Evolutionary conservation across 2,329 filamentous ascomycete genomes (phyloP).

Genomic region (Coniochaeta sp.): DNA sequence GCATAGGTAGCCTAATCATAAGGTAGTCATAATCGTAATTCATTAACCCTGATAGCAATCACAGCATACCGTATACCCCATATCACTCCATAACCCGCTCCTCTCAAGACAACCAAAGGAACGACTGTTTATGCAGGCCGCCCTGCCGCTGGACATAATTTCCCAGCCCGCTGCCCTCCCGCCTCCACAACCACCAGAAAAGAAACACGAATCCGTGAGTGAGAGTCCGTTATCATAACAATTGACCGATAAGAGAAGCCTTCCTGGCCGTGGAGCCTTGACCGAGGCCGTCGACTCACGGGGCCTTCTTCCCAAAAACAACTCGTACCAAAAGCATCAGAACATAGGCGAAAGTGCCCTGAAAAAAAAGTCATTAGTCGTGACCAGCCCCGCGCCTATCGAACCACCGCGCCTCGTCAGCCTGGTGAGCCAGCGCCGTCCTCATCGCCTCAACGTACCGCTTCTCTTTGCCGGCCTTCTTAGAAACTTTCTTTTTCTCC

Average conservation of each 20-base stretch:
- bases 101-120: neutral
- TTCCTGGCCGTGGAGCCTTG: neutral
- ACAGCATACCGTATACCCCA: no score
- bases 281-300: neutral
- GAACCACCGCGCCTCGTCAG: slow-evolving; percentile 55
- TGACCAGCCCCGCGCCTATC: slow-evolving; percentile 62
- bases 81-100: no score
- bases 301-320: no score
- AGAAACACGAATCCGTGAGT: neutral
- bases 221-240: neutral
- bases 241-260: neutral
- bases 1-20: no score
- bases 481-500: slow-evolving; percentile 32
- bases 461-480: slow-evolving; percentile 47
- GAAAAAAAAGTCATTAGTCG: no score
- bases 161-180: neutral
- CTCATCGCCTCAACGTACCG: slow-evolving; percentile 52
- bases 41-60: no score
- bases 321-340: no score
- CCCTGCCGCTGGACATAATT: neutral
- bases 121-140: neutral
- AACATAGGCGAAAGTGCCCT: slow-evolving; percentile 17
- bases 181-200: neutral
- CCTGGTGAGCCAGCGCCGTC: slow-evolving; percentile 66
- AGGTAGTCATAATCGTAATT: neutral